phyloP scores from a whole-genome alignment of 2,329 filamentous ascomycete genomes.

The Pseudogymnoascus sp. region DNA sequence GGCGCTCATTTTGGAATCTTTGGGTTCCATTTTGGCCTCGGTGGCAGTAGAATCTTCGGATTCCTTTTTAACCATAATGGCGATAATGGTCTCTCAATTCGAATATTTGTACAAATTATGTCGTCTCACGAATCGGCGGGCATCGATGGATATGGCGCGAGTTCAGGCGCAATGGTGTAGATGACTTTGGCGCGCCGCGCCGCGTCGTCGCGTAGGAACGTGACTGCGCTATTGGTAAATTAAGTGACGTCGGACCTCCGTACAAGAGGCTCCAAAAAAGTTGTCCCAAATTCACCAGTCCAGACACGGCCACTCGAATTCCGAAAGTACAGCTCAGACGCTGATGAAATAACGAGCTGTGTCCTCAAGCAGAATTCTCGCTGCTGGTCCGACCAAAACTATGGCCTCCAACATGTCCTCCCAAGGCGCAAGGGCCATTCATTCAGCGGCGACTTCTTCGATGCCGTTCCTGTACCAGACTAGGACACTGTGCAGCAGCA shows the following conservation, averaged over 20 bases:
- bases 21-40: constrained; percentile 41
- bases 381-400: not conserved
- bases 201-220: constrained; percentile 6
- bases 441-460: constrained; percentile 41
- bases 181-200: not conserved
- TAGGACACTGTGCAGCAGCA: constrained; percentile 43
- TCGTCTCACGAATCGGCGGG: not conserved
- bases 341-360: not conserved
- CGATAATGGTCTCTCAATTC: not conserved
- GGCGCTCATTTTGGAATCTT: constrained; percentile 59
- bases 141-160: not conserved
- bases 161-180: not conserved
- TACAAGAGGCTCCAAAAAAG: constrained; percentile 7
- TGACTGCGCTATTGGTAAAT: not conserved
- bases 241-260: not conserved
- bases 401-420: constrained; percentile 14
- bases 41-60: not conserved
- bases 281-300: not conserved
- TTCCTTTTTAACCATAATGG: not conserved
- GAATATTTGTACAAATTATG: not conserved
- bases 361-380: not conserved
- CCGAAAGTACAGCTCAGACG: not conserved
- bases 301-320: not conserved
- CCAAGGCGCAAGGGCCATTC: constrained; percentile 12
- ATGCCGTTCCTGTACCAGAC: constrained; percentile 70